Evolutionary conservation across 495 filamentous ascomycete genomes (phyloP).

Genomic region (Talaromyces thailandensis): DNA sequence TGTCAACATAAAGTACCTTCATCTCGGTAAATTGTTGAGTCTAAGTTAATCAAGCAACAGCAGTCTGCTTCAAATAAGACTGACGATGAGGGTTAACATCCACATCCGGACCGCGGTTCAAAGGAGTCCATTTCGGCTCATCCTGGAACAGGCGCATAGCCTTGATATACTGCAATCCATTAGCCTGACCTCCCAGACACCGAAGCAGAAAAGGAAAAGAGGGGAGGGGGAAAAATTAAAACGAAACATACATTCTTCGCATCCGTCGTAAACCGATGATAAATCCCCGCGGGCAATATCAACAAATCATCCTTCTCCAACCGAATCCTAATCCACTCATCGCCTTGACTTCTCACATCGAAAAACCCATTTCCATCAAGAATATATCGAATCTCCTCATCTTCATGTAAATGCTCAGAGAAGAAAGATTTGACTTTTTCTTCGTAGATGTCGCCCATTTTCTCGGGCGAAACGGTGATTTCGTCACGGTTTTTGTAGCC

Average conservation of each 20-base stretch:
- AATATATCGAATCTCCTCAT: slow-evolving; percentile 98
- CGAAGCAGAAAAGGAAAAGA: too few species aligned
- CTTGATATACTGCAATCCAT: slow-evolving; percentile 66
- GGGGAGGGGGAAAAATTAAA: too few species aligned
- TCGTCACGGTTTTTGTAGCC: slow-evolving; percentile 93
- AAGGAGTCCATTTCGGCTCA: slow-evolving; percentile 95
- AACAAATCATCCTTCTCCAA: slow-evolving; percentile 67
- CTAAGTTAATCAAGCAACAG: not conserved
- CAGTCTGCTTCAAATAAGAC: slow-evolving; percentile 54
- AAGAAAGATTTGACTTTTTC: slow-evolving; percentile 91
- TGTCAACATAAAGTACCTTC: not conserved
- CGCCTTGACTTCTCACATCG: slow-evolving; percentile 64
- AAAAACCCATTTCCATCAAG: slow-evolving; percentile 86
- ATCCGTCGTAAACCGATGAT: slow-evolving; percentile 95
- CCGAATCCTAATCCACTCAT: slow-evolving; percentile 81
- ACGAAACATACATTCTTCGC: slow-evolving; percentile 71
- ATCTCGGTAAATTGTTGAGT: not conserved
- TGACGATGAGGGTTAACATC: slow-evolving; percentile 70
- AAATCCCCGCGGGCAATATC: slow-evolving; percentile 92
- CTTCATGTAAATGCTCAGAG: slow-evolving; percentile 91
- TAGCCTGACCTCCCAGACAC: too few species aligned
- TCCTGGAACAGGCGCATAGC: slow-evolving; percentile 98
- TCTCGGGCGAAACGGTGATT: slow-evolving; percentile 77
- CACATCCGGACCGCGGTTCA: slow-evolving; percentile 73
- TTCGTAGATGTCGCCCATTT: slow-evolving; percentile 75